Conservation (phyloP, 2,329 filamentous ascomycete species). For the Cladophialophora yegresii region DNA sequence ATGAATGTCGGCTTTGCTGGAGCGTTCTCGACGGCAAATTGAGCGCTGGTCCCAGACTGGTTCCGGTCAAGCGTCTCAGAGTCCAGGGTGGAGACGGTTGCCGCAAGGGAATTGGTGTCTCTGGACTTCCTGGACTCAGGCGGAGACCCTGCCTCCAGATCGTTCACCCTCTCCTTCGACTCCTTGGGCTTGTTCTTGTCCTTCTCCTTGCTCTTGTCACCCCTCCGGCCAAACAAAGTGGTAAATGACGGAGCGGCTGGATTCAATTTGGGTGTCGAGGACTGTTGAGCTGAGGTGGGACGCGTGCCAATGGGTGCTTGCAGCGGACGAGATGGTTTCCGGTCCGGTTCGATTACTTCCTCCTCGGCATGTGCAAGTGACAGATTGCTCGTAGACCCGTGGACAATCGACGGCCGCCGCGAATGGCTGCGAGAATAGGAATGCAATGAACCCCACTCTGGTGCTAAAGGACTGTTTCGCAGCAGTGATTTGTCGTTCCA, state of each 20-base stretch:
- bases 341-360: conserved; percentile 40
- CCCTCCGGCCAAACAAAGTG: conserved; percentile 62
- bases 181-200: conserved; percentile 41
- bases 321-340: conserved; percentile 54
- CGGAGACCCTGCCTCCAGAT: conserved; percentile 46
- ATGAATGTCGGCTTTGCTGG: conserved; percentile 53
- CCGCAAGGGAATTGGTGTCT: conserved; percentile 48
- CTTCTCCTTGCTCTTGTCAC: conserved; percentile 49
- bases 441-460: conserved; percentile 56
- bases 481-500: conserved; percentile 61
- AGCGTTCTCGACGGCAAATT: conserved; percentile 33
- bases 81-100: conserved; percentile 46
- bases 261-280: conserved; percentile 67
- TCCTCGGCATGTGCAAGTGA: conserved; percentile 55
- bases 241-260: conserved; percentile 88
- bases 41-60: conserved; percentile 44
- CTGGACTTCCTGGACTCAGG: conserved; percentile 49
- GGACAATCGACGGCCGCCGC: conserved; percentile 75
- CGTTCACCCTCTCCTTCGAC: conserved; percentile 34
- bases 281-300: conserved; percentile 59
- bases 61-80: conserved; percentile 54
- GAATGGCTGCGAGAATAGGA: conserved; percentile 77
- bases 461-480: conserved; percentile 54
- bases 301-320: conserved; percentile 77
- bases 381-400: conserved; percentile 68